Evolutionary conservation across 176 grass and related monocot species (phyloP).

Genomic region (Eleusine indica): DNA sequence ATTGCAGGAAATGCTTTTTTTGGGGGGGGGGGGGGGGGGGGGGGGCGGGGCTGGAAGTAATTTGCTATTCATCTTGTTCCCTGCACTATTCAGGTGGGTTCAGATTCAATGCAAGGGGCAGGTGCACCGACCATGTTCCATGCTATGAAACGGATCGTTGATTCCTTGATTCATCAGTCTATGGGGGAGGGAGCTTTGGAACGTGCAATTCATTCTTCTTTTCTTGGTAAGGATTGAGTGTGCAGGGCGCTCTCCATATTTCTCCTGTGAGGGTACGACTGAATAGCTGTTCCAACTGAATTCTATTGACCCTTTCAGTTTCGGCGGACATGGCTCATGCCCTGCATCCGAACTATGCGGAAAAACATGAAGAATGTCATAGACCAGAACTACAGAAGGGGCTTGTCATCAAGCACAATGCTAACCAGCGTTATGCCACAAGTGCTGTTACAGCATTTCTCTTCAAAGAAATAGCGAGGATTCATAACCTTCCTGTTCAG

Average conservation of each 20-base stretch:
- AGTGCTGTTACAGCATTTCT: slow-evolving; percentile 95
- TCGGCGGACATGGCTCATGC: slow-evolving; percentile 96
- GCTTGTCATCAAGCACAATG: slow-evolving; percentile 94
- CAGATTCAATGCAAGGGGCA: slow-evolving; percentile 90
- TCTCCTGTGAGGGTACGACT: not conserved
- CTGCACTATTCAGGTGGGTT: slow-evolving; percentile 70
- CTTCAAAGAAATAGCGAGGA: slow-evolving; percentile 87
- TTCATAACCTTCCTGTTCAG: slow-evolving; percentile 86
- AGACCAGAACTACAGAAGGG: slow-evolving; percentile 87
- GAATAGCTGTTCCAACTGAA: slow-evolving; percentile 2
- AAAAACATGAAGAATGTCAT: slow-evolving; percentile 92
- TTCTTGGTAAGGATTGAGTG: slow-evolving; percentile 69
- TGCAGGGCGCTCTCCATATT: not conserved
- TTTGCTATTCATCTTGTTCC: not conserved
- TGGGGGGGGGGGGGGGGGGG: too few relatives aligned
- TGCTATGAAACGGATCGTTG: slow-evolving; percentile 76
- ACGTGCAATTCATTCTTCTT: slow-evolving; percentile 85
- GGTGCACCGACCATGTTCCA: slow-evolving; percentile 95
- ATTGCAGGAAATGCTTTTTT: not conserved
- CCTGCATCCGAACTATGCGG: slow-evolving; percentile 84
- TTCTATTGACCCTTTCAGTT: slow-evolving; percentile 50
- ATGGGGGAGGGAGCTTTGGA: slow-evolving; percentile 86
- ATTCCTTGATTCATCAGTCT: slow-evolving; percentile 69
- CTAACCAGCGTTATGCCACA: slow-evolving; percentile 93
- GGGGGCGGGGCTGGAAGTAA: not conserved